phyloP scores from a whole-genome alignment of 768 basidiomycete genomes.

The Tremella yokohamensis region DNA sequence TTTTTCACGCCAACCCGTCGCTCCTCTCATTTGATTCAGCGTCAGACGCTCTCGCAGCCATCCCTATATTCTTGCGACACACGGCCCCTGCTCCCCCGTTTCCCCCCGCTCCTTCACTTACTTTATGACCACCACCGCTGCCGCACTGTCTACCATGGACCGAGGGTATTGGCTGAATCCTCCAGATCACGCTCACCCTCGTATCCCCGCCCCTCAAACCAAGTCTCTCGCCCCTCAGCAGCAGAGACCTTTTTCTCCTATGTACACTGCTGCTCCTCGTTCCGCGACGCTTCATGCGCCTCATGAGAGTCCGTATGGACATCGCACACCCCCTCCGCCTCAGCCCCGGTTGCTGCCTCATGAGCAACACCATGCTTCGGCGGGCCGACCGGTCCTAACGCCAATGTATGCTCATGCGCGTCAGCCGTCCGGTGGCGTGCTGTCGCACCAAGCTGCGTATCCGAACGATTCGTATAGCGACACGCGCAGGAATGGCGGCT shows the following conservation, averaged over 20 bases:
- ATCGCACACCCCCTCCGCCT: background rate
- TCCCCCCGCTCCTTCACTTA: too few relatives aligned
- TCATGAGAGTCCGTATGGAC: background rate
- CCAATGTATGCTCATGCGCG: background rate
- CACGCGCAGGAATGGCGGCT: background rate
- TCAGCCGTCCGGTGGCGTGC: background rate
- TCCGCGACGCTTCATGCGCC: background rate
- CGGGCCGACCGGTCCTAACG: background rate
- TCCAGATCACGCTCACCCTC: too few relatives aligned
- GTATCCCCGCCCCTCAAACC: too few relatives aligned
- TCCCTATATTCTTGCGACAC: too few relatives aligned
- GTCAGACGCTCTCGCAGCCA: too few relatives aligned
- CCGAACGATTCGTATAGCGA: background rate
- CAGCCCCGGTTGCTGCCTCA: background rate
- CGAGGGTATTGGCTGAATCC: too few relatives aligned
- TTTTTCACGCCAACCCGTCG: too few relatives aligned
- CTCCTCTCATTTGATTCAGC: too few relatives aligned
- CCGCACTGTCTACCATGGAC: too few relatives aligned
- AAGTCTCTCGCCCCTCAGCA: too few relatives aligned
- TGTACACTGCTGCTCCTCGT: background rate
- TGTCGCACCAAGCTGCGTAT: background rate
- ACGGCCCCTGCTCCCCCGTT: too few relatives aligned
- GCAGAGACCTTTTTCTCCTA: background rate
- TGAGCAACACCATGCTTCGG: background rate
- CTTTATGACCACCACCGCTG: too few relatives aligned